Conservation (phyloP, 768 basidiomycete species). For the Psilocybe azurescens region DNA sequence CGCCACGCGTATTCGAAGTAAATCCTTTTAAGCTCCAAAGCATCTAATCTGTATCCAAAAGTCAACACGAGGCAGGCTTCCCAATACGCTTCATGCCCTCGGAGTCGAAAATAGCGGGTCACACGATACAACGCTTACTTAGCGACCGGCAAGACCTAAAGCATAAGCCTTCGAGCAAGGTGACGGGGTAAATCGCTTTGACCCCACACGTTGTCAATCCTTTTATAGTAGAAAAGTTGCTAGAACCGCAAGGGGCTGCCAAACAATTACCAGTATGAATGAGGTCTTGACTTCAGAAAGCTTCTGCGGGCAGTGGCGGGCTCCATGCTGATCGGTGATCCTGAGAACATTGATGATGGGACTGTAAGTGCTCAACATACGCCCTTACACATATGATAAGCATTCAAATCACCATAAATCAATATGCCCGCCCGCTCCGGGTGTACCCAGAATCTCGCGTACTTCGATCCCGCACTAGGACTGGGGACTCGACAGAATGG, state of each 20-base stretch:
- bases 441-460: not conserved
- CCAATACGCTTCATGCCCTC: not conserved
- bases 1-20: not conserved
- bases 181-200: not conserved
- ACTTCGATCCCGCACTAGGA: conserved; percentile 8
- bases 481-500: conserved; percentile 3
- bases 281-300: no score
- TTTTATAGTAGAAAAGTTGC: not conserved
- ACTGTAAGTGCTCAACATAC: not conserved
- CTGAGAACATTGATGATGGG: not conserved
- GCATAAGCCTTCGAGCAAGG: no score
- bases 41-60: not conserved
- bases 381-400: not conserved
- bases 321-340: not conserved
- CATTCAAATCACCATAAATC: not conserved
- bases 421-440: not conserved
- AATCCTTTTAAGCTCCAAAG: not conserved
- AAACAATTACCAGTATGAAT: no score
- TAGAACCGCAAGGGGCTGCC: no score
- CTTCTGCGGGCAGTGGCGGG: no score
- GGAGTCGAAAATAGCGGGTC: not conserved
- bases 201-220: not conserved
- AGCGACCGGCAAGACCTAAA: not conserved
- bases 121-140: not conserved
- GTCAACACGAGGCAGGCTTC: not conserved